Evolutionary conservation across 1,284 basidiomycete genomes (phyloP), one percentile per base, ranked within the genome.

Genomic region (Veloboletus limbatus): DNA sequence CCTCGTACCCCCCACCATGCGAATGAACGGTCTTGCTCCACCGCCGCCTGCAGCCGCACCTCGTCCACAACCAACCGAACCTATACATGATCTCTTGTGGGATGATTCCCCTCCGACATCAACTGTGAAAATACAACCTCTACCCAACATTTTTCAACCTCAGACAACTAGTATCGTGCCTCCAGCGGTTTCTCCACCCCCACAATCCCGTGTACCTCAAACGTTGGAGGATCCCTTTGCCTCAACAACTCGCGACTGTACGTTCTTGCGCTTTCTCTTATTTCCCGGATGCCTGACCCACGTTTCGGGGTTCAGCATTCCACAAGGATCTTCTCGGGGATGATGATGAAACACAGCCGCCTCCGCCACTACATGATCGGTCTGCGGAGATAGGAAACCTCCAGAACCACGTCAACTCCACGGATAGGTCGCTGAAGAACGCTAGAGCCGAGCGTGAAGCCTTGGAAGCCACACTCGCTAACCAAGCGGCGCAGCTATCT

Each of bases 301-400:
- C 35, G 37, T 18, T 35, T 45, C 3, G 31, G 37, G 28, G 28
- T 40, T 51, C 39, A 65, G 65, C 54, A 32, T 59, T 62, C 25
- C 64, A 69, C 53, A 64, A 68, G 35, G 78, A 87, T 62, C 71
- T 88, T 45, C 75, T 93, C 38, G 85, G 82, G 36, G 85, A 87
- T 52, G 89, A 92, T 39, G 81, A 86, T 8, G 71, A 69, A 33
- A 52, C 66, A 1, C 66, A 75, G 3, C 70, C 77, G 36, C 72
- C 78, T 3, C 70, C 77, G 36, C 72, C 78, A 25, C 60, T 87
- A 3, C 79, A 85, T 9, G 81, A 88, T 55, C 75, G 78, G 50
- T 85, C 85, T 34, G 85, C 83, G 3, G 88, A 94, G 58, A 84
- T 95, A 36, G 92, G 91, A 8, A 95, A 96, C 60, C 69, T 82